phyloP scores from a whole-genome alignment of 805 yeast species.

The Yamadazyma akitaensis region DNA sequence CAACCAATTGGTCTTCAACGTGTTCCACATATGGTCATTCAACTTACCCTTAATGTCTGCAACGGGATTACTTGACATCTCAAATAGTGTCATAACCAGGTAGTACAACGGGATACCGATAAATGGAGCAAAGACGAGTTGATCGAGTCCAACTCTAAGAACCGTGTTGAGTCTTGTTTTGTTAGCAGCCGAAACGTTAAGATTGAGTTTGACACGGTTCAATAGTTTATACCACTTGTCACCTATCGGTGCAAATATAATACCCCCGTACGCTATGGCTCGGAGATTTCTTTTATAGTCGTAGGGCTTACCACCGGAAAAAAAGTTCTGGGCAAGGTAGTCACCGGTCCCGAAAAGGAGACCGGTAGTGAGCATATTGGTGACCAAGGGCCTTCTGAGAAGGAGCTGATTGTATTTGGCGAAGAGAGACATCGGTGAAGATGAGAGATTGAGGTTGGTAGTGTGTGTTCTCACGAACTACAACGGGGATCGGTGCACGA shows the following conservation, averaged over 20 bases:
- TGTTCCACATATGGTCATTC: conserved; percentile 55
- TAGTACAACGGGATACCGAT: conserved; percentile 70
- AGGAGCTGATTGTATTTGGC: conserved; percentile 22
- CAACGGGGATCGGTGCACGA: not conserved
- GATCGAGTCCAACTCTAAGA: conserved; percentile 64
- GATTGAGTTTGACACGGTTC: conserved; percentile 24
- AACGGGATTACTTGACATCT: conserved; percentile 40
- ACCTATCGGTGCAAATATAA: conserved; percentile 74
- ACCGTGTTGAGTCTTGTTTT: conserved; percentile 17
- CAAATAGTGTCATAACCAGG: conserved; percentile 63
- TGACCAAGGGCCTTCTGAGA: conserved; percentile 36
- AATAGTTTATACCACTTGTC: conserved; percentile 65
- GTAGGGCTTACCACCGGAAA: conserved; percentile 28
- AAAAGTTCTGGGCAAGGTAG: conserved; percentile 59
- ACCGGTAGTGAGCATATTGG: conserved; percentile 50
- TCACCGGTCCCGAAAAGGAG: conserved; percentile 74
- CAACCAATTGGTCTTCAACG: conserved; percentile 71
- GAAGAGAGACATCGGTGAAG: conserved; percentile 1
- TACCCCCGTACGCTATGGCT: conserved; percentile 67
- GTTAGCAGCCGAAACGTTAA: conserved; percentile 1
- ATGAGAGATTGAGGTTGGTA: not conserved
- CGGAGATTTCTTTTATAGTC: conserved; percentile 58
- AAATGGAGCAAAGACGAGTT: conserved; percentile 71
- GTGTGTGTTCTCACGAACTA: not conserved
- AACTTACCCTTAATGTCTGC: conserved; percentile 43